Evolutionary conservation across 495 filamentous ascomycete species (phyloP).

Genomic region (Aspergillus saccharolyticus): DNA sequence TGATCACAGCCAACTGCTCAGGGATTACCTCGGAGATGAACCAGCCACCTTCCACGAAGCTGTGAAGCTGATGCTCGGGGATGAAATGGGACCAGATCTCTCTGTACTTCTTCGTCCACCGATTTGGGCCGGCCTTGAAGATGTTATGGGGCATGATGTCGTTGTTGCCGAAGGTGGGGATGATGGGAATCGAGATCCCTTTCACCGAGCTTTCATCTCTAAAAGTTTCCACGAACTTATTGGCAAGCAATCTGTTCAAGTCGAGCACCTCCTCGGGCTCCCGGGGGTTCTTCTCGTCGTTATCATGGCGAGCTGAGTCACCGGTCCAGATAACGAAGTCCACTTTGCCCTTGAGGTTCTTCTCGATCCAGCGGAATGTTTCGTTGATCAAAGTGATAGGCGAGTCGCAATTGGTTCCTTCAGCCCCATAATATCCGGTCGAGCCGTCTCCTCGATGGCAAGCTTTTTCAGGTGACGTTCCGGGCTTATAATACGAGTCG

Average conservation of each 20-base stretch:
- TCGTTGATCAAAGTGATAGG: constrained; percentile 75
- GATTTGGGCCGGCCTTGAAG: constrained; percentile 75
- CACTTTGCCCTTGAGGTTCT: constrained; percentile 73
- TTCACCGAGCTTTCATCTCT: constrained; percentile 42
- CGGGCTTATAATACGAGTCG: constrained; percentile 74
- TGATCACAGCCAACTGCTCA: constrained; percentile 79
- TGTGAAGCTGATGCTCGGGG: constrained; percentile 86
- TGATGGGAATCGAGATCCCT: constrained; percentile 67
- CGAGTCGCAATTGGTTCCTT: constrained; percentile 83
- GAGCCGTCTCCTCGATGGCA: constrained; percentile 78
- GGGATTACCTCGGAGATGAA: constrained; percentile 92
- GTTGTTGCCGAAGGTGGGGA: constrained; percentile 94
- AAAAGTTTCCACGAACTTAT: constrained; percentile 73
- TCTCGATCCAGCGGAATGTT: constrained; percentile 88
- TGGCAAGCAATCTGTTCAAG: constrained; percentile 68
- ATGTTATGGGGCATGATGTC: constrained; percentile 98
- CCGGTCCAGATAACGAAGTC: constrained; percentile 99
- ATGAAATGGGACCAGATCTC: constrained; percentile 82
- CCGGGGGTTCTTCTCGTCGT: constrained; percentile 78
- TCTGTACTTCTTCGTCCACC: constrained; percentile 67
- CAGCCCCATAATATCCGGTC: constrained; percentile 76
- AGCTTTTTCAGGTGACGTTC: constrained; percentile 62
- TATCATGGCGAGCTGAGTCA: constrained; percentile 92
- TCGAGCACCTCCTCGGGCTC: constrained; percentile 64
- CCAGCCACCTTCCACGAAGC: constrained; percentile 89